Percentiles rank a stretch among this genome's conserved stretches.
These are phyloP conservation scores for Pholiota adiposa DNA, from an alignment of 1,284 basidiomycete species.

Conservation along the genomic window DNA sequence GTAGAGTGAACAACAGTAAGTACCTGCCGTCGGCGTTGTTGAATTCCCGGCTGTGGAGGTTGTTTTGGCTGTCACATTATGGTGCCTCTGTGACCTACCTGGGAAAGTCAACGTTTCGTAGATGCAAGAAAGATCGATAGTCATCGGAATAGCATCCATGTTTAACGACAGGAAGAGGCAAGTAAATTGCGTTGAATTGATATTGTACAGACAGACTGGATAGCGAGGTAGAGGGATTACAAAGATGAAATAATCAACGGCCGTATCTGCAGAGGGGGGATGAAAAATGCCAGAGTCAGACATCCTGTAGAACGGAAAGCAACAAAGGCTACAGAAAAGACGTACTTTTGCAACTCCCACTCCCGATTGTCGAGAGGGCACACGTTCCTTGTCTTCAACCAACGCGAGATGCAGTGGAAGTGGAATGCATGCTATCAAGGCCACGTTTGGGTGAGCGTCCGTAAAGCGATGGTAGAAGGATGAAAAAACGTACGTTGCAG, in stretches of 20 bases:
- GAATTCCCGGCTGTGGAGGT: too few relatives aligned
- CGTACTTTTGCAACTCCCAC: slow-evolving; percentile 93
- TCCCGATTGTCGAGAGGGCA: slow-evolving; percentile 98
- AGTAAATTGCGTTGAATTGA: neutral
- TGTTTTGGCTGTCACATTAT: too few relatives aligned
- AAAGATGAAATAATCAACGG: slow-evolving; percentile 15
- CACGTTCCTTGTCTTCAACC: slow-evolving; percentile 99
- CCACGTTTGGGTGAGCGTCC: neutral
- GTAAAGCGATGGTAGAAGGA: neutral
- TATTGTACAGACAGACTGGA: slow-evolving; percentile 1
- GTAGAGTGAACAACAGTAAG: too few relatives aligned
- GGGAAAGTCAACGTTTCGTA: too few relatives aligned
- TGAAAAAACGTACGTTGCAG: slow-evolving; percentile 80
- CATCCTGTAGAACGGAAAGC: too few relatives aligned
- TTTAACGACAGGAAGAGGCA: neutral
- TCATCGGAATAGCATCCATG: too few relatives aligned
- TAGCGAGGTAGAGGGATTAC: neutral
- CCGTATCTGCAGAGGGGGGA: slow-evolving; percentile 27
- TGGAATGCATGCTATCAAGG: slow-evolving; percentile 92
- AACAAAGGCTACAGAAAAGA: slow-evolving; percentile 19
- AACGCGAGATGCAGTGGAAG: slow-evolving; percentile 99
- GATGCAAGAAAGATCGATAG: too few relatives aligned
- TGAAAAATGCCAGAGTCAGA: too few relatives aligned
- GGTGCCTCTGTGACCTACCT: too few relatives aligned
- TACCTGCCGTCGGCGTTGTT: too few relatives aligned